Evolutionary conservation across 2,329 filamentous ascomycete species (phyloP).

Genomic region (Acrodontium crateriforme): DNA sequence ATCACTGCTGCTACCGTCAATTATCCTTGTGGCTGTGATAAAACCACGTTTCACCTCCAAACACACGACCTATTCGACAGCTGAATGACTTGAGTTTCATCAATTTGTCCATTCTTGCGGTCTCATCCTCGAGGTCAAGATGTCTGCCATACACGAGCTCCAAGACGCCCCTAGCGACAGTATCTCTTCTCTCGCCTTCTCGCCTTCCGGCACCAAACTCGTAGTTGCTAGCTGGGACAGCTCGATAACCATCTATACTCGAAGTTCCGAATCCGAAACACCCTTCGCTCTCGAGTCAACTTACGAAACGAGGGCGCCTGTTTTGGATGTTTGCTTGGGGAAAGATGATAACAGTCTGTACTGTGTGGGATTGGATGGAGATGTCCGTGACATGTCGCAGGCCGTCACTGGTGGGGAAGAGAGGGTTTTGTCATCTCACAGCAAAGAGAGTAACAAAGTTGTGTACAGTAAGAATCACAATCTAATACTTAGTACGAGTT

Average conservation of each 20-base stretch:
- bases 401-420: constrained; percentile 45
- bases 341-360: constrained; percentile 70
- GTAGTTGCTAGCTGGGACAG: constrained; percentile 94
- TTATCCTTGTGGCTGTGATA: too few relatives aligned
- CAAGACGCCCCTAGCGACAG: constrained; percentile 71
- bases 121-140: too few relatives aligned
- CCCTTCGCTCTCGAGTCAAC: constrained; percentile 28
- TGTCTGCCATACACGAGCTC: constrained; percentile 42
- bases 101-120: too few relatives aligned
- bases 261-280: constrained; percentile 32
- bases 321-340: constrained; percentile 86
- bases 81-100: too few relatives aligned
- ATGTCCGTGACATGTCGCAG: constrained; percentile 55
- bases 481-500: constrained; percentile 77
- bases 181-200: constrained; percentile 76
- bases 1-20: too few relatives aligned
- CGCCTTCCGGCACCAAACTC: constrained; percentile 62
- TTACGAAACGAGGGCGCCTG: constrained; percentile 33
- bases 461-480: constrained; percentile 65
- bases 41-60: too few relatives aligned
- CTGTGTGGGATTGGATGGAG: constrained; percentile 73
- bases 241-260: constrained; percentile 66
- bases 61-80: too few relatives aligned
- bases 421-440: constrained; percentile 64
- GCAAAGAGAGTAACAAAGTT: constrained; percentile 60